Evolutionary conservation across 129 eudicot species (phyloP).

Genomic region (Deinandra increscens): DNA sequence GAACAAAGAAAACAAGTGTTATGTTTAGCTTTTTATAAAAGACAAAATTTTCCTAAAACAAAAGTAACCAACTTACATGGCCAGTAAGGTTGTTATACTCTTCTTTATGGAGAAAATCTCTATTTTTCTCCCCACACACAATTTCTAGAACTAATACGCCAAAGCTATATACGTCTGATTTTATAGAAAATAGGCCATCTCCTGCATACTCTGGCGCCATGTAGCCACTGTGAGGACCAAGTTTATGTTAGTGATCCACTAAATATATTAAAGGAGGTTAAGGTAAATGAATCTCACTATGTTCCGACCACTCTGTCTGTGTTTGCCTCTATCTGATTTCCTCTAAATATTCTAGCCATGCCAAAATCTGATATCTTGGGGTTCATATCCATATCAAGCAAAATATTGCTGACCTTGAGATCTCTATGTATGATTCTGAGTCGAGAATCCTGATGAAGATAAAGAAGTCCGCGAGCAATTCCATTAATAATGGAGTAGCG

Average conservation of each 20-base stretch:
- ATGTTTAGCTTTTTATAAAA: background rate
- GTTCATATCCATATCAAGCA: background rate
- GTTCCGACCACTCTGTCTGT: conserved; percentile 4
- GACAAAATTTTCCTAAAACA: background rate
- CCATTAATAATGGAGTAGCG: conserved; percentile 35
- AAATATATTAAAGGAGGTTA: background rate
- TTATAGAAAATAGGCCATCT: background rate
- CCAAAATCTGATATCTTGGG: conserved; percentile 12
- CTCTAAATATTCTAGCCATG: background rate
- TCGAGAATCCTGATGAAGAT: conserved; percentile 12
- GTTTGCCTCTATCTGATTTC: background rate
- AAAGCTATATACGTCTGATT: conserved; percentile 6
- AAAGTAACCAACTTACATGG: background rate
- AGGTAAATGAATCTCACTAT: conserved; percentile 2
- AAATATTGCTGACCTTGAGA: conserved; percentile 1
- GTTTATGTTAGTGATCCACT: background rate
- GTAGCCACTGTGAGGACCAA: background rate
- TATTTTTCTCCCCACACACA: background rate
- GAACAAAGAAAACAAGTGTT: background rate
- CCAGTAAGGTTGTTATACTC: conserved; percentile 5
- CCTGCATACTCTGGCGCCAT: conserved; percentile 9
- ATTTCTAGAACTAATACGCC: background rate
- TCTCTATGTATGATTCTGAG: conserved; percentile 5
- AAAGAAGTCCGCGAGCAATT: conserved; percentile 18
- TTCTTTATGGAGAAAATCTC: background rate